Conservation (phyloP, 2,329 filamentous ascomycete genomes). For the Aspergillus hiratsukae region DNA sequence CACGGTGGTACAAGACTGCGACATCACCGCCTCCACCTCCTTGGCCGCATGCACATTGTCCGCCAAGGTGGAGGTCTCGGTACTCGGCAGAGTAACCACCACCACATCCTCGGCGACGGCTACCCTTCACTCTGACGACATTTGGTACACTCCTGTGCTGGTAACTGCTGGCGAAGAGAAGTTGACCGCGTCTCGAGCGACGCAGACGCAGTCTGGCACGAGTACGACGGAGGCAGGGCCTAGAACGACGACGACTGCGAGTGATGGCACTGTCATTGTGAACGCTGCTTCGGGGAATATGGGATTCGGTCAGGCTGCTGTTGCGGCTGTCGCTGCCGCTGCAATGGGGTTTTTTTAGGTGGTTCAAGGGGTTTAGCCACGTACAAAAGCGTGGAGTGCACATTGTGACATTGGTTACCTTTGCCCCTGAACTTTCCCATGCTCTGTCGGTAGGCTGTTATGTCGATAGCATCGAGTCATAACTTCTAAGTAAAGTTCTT, state of each 20-base stretch:
- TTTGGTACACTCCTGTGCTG: constrained; percentile 9
- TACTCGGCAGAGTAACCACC: neutral
- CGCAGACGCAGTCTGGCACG: neutral
- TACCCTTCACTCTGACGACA: constrained; percentile 2
- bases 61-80: neutral
- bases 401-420: neutral
- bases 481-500: too few species aligned
- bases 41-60: constrained; percentile 13
- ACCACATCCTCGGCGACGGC: constrained; percentile 3
- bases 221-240: too few species aligned
- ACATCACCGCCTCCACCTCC: constrained; percentile 12
- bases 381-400: neutral
- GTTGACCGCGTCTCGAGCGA: constrained; percentile 10
- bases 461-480: too few species aligned
- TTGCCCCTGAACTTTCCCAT: neutral
- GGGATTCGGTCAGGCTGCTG: constrained; percentile 10
- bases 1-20: constrained; percentile 12
- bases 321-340: constrained; percentile 37
- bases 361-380: neutral
- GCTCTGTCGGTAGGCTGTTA: too few species aligned
- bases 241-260: neutral
- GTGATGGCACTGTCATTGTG: neutral
- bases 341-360: neutral
- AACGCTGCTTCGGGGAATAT: neutral
- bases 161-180: constrained; percentile 17